A percentile compares a stretch with the other conserved stretches of the same genome.
phyloP scores from a whole-genome alignment of 345 rosid species.

The Salix caprea region DNA sequence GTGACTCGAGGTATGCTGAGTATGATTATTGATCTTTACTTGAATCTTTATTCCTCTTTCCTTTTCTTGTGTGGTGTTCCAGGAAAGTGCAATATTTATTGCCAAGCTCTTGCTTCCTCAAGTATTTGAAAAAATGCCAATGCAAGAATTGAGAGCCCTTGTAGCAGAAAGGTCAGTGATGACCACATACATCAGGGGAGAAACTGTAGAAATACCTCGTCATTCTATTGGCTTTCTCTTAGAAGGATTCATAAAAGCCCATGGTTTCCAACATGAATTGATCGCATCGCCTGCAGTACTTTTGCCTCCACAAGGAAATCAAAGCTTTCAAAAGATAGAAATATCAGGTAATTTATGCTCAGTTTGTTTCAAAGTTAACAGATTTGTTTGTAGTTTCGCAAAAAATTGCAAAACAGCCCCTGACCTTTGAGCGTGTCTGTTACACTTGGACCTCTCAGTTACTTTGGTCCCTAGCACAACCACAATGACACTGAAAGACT shows the following conservation, averaged over 20 bases:
- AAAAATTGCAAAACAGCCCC: background rate
- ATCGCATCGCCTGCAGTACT: constrained; percentile 62
- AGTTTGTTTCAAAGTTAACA: background rate
- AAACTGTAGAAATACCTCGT: constrained; percentile 55
- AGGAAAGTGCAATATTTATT: constrained; percentile 88
- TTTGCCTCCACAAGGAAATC: constrained; percentile 34
- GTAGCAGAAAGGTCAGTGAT: constrained; percentile 59
- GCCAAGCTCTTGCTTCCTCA: constrained; percentile 81
- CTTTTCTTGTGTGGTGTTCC: constrained; percentile 11
- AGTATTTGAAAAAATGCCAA: constrained; percentile 66
- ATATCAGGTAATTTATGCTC: constrained; percentile 44
- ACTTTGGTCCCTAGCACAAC: background rate
- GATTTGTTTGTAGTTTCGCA: background rate
- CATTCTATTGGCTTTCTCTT: constrained; percentile 65
- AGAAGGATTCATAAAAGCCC: constrained; percentile 70
- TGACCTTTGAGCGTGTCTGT: background rate
- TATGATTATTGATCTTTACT: background rate
- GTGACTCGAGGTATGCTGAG: background rate
- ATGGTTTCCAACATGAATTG: constrained; percentile 53
- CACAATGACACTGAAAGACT: background rate
- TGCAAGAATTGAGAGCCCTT: constrained; percentile 79
- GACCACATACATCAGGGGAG: constrained; percentile 60
- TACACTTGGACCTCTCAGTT: background rate
- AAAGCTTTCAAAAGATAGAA: constrained; percentile 32
- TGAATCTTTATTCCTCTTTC: background rate